Evolutionary conservation across 2,329 filamentous ascomycete species (phyloP).

Genomic region (Aspergillus sp.): DNA sequence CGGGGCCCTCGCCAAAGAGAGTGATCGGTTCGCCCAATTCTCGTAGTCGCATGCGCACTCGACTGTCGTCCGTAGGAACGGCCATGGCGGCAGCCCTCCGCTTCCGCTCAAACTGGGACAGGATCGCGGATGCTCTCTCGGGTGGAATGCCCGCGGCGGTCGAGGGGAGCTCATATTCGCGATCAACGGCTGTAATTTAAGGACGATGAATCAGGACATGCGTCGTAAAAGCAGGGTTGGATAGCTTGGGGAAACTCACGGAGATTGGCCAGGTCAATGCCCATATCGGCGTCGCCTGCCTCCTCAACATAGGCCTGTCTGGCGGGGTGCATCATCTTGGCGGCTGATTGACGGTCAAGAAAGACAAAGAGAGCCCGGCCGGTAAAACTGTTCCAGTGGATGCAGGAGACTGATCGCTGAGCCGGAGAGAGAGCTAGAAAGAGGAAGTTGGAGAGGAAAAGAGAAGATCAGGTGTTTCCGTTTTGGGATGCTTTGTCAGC

Average conservation of each 20-base stretch:
- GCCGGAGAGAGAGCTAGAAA: no score
- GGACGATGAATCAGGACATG: neutral
- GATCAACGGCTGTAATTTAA: slow-evolving; percentile 52
- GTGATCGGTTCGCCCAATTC: slow-evolving; percentile 90
- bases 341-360: no score
- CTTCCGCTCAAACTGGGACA: slow-evolving; percentile 85
- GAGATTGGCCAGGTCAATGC: slow-evolving; percentile 54
- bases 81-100: slow-evolving; percentile 77
- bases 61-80: slow-evolving; percentile 86
- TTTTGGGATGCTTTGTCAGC: neutral
- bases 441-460: no score
- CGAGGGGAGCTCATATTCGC: slow-evolving; percentile 71
- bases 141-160: slow-evolving; percentile 57
- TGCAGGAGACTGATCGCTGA: no score
- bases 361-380: no score
- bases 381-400: no score
- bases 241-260: slow-evolving; percentile 46
- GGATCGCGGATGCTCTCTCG: slow-evolving; percentile 74
- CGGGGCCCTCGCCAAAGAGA: slow-evolving; percentile 81
- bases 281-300: slow-evolving; percentile 49
- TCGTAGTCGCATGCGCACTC: slow-evolving; percentile 70
- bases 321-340: slow-evolving; percentile 66
- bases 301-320: slow-evolving; percentile 93
- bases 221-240: neutral
- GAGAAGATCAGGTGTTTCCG: no score